phyloP scores from a whole-genome alignment of 495 filamentous ascomycete genomes.

The Aspergillus ostianus region DNA sequence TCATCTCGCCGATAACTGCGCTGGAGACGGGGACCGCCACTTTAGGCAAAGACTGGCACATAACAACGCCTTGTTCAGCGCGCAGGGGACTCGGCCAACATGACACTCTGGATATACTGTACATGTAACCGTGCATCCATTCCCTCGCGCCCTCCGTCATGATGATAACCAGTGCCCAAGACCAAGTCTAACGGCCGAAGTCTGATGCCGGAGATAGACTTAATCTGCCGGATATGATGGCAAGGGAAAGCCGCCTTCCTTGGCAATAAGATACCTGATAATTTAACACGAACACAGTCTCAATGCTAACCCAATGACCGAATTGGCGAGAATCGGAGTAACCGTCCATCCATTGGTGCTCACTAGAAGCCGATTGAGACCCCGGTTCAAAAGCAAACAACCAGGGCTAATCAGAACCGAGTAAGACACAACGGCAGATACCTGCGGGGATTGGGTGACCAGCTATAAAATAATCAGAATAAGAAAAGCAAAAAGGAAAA shows the following conservation, averaged over 20 bases:
- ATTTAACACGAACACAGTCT: conserved; percentile 17
- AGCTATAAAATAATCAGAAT: conserved; percentile 5
- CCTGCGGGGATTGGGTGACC: background rate
- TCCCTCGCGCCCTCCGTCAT: background rate
- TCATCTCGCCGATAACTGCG: background rate
- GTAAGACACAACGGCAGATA: conserved; percentile 7
- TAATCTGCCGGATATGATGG: conserved; percentile 1
- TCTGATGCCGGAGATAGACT: background rate
- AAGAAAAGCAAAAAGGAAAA: conserved; percentile 11
- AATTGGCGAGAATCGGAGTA: conserved; percentile 11
- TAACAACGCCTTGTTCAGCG: background rate
- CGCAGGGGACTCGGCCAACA: background rate
- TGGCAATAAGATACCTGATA: conserved; percentile 7
- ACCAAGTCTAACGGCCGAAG: background rate
- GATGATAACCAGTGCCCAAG: background rate
- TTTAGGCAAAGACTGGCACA: background rate
- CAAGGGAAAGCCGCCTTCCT: background rate
- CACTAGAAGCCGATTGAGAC: conserved; percentile 3
- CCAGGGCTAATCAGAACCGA: conserved; percentile 6
- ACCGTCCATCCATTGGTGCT: conserved; percentile 4
- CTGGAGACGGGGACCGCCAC: background rate
- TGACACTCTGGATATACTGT: background rate
- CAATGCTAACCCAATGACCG: conserved; percentile 8
- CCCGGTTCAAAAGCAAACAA: conserved; percentile 9
- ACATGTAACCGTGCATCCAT: background rate